Evolutionary conservation across 306 rosid species (phyloP), one percentile per base, ranked within the genome.

Genomic region (Medicago arabica): DNA sequence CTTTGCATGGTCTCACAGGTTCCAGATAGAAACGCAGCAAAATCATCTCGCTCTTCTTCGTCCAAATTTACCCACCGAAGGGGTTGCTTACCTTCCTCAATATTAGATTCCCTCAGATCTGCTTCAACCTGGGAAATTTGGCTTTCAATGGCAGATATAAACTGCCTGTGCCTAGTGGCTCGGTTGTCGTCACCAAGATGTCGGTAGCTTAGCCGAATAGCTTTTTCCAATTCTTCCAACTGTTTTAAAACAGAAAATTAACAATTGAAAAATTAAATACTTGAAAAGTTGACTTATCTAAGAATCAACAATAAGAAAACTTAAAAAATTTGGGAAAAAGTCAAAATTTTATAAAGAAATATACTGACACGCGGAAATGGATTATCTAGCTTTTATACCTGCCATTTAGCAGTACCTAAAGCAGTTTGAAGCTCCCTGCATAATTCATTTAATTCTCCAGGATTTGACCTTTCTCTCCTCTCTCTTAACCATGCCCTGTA

Each of bases 391-490:
- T 44, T 44, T 77, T 83, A 25, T 75, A 95, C 98, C 96, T 95
- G 97, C 98, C 98, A 95, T 84, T 95, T 95, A 8, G 98, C 97
- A 19, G 97, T 92, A 54, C 97, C 98, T 76, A 95, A 79, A 80
- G 98, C 90, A 83, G 97, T 92, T 90, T 92, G 97, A 69, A 95
- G 77, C 86, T 92, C 97, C 82, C 93, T 88, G 78, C 88, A 76
- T 44, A 86, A 87, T 83, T 84, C 93, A 82, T 95, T 87, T 73
- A 90, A 85, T 77, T 83, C 78, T 61, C 77, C 77, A 0, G 82
- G 67, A 58, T 53, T 63, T 62, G 83, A 75, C 47, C 77, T 84
- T 80, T 84, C 92, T 83, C 86, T 89, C 86, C 86, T 95, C 85
- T 83, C 85, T 70, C 92, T 84, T 60, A 87, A 71, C 98, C 98